These are phyloP conservation scores for Diaporthe aspalathi DNA, from an alignment of 2,329 filamentous ascomycete species.

Conservation along the genomic window DNA sequence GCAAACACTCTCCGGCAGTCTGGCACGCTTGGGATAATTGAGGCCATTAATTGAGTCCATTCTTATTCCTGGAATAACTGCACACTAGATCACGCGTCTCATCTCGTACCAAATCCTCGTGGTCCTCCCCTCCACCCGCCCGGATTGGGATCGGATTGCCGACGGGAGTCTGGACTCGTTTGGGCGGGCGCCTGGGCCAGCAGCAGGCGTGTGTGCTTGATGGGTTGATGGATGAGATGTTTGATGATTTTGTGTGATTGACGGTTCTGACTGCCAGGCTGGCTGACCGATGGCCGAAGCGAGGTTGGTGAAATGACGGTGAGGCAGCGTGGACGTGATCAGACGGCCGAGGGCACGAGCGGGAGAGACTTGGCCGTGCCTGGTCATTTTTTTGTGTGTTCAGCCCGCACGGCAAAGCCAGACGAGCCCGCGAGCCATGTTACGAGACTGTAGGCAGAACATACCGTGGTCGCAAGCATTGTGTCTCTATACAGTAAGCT, in stretches of 20 bases:
- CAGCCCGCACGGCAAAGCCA: slow-evolving; percentile 20
- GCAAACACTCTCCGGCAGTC: background rate
- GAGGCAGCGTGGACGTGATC: slow-evolving; percentile 3
- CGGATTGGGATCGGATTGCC: slow-evolving; percentile 10
- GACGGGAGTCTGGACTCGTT: slow-evolving; percentile 14
- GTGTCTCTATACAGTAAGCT: background rate
- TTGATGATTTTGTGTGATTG: background rate
- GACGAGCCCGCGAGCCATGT: background rate
- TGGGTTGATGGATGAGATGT: background rate
- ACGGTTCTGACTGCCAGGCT: background rate
- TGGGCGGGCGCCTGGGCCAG: background rate
- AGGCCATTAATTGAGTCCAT: too few relatives aligned
- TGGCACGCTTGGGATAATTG: background rate
- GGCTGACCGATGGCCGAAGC: background rate
- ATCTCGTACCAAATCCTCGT: background rate
- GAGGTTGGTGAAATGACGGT: slow-evolving; percentile 22
- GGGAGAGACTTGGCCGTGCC: slow-evolving; percentile 10
- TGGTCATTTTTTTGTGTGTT: background rate
- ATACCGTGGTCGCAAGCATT: background rate
- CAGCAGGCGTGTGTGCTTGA: background rate
- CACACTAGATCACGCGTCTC: too few relatives aligned
- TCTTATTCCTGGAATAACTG: background rate
- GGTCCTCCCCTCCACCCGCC: too few relatives aligned
- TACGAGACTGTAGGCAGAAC: background rate
- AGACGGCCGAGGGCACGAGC: slow-evolving; percentile 1